phyloP scores from a whole-genome alignment of 768 basidiomycete species.

The Kwoniella heveanensis region DNA sequence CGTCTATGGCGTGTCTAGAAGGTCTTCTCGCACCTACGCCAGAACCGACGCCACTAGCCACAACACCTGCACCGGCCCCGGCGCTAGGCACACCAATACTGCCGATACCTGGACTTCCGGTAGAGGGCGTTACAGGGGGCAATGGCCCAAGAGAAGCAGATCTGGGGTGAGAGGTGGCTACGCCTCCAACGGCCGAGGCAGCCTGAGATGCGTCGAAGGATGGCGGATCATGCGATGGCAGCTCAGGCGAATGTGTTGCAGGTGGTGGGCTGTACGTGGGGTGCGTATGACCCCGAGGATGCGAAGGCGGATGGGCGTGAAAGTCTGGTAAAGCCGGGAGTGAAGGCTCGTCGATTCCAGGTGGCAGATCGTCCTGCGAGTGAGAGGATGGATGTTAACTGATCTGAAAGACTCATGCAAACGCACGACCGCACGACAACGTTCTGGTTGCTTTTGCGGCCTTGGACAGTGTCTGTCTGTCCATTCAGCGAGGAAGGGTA shows the following conservation, averaged over 20 bases:
- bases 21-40: conserved; percentile 15
- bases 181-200: conserved; percentile 19
- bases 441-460: too few relatives aligned
- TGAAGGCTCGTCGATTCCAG: conserved; percentile 55
- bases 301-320: conserved; percentile 10
- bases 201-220: conserved; percentile 24
- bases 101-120: background rate
- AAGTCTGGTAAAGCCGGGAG: conserved; percentile 51
- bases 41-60: background rate
- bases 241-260: background rate
- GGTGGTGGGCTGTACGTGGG: conserved; percentile 7
- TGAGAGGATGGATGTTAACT: too few relatives aligned
- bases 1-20: conserved; percentile 21
- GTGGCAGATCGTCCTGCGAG: conserved; percentile 53
- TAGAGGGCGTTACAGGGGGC: background rate
- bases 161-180: conserved; percentile 18
- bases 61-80: background rate
- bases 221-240: conserved; percentile 21
- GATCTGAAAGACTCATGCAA: too few relatives aligned
- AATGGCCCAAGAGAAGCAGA: background rate
- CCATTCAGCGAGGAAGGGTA: too few relatives aligned
- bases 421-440: too few relatives aligned
- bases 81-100: background rate
- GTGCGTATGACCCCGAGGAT: background rate
- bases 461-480: too few relatives aligned